Base-by-base conservation (phyloP, 441 rosid genomes). In the Dalechampia spathulata region DNA sequence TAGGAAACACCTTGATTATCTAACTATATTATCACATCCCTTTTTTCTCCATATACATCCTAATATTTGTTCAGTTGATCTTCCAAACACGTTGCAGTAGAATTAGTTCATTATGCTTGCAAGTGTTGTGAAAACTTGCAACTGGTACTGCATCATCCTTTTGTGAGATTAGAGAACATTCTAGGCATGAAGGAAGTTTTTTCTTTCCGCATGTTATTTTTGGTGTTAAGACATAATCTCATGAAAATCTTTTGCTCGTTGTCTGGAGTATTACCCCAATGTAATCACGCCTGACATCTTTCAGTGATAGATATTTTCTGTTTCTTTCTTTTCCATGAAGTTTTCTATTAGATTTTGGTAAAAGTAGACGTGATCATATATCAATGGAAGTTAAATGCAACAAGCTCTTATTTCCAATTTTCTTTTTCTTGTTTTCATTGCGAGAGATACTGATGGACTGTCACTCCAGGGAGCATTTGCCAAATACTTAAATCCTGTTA, bases 1-100 rank as follows among this genome's bases (percentile, higher is more conserved):
- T 76, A 74, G 63, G 71, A 43, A 37, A 51, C 60, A 36, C 64
- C n/a, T n/a, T n/a, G n/a, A n/a, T n/a, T 28, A 36, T 15, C 26
- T 4, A 17, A 14, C 20, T 3, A 36, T 17, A n/a, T 45, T 37
- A 32, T 23, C 23, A 38, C 22, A 19, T n/a, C 12, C 9, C 16
- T 27, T 3, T 5, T 38, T 47, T 22, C 14, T 42, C 26, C n/a
- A 12, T 57, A 27, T 16, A 17, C 22, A 1, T 5, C 7, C 2
- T 6, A 19, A 20, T 22, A n/a, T 20, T 40, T 16, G 6, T 2
- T 36, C 20, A 16, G 15, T 6, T 13, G 17, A 23, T 8, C 16
- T 19, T 46, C n/a, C n/a, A n/a, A n/a, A n/a, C n/a, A n/a, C n/a
- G n/a, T n/a, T 39, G 10, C 32, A 1, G 3, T 17, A 7, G 40